Conservation (phyloP, 2,329 filamentous ascomycete species). For the Diaporthe citrichinensis region DNA sequence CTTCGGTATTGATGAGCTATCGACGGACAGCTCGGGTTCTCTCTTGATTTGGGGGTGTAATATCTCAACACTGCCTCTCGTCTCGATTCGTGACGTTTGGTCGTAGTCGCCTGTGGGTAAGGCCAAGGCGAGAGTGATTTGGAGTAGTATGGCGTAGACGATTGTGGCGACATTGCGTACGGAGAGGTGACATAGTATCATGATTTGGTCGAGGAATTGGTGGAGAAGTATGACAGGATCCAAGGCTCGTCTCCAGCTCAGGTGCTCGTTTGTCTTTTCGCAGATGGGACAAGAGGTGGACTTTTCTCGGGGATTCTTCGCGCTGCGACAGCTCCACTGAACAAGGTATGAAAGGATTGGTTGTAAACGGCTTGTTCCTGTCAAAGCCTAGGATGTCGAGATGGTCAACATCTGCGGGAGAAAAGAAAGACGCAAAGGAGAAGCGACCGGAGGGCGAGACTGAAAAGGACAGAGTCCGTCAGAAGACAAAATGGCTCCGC, state of each 20-base stretch:
- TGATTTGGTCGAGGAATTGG: neutral
- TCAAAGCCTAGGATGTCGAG: constrained; percentile 19
- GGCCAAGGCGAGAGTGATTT: neutral
- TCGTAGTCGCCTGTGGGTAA: constrained; percentile 13
- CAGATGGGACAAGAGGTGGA: neutral
- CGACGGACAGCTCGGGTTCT: neutral
- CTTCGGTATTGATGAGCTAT: constrained; percentile 24
- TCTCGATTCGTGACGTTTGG: neutral
- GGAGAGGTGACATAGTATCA: constrained; percentile 29
- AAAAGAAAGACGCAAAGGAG: neutral
- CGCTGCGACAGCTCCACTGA: constrained; percentile 5
- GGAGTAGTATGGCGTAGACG: constrained; percentile 12
- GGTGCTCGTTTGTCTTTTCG: neutral
- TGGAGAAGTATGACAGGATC: no score
- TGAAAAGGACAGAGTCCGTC: neutral
- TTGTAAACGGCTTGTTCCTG: constrained; percentile 9
- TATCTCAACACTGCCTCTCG: neutral
- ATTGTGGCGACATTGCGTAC: constrained; percentile 21
- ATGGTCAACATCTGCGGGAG: constrained; percentile 19
- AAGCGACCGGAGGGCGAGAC: constrained; percentile 5
- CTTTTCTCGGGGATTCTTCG: neutral
- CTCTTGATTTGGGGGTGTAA: neutral
- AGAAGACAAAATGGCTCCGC: neutral
- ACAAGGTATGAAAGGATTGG: neutral
- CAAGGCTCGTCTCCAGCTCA: neutral